phyloP scores from a whole-genome alignment of 805 yeast species.

The Blastobotrys chiropterorum region DNA sequence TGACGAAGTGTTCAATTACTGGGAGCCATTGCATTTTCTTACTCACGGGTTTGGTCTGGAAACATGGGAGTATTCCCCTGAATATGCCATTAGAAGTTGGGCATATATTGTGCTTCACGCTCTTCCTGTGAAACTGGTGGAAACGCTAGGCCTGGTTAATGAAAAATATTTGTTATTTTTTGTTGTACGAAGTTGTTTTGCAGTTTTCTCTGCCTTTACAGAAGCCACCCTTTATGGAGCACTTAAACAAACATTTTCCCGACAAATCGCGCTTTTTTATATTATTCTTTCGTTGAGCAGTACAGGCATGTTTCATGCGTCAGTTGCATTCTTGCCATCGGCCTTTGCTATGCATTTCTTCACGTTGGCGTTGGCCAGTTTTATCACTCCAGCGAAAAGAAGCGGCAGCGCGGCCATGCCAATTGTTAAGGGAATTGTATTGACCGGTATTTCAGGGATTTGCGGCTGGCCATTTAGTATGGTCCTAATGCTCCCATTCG shows the following conservation, averaged over 20 bases:
- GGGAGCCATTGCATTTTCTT: constrained; percentile 85
- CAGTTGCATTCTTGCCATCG: constrained; percentile 81
- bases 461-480: constrained; percentile 90
- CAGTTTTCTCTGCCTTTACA: constrained; percentile 36
- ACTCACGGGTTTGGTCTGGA: constrained; percentile 82
- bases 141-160: constrained; percentile 14
- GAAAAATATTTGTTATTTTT: constrained; percentile 40
- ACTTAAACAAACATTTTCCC: constrained; percentile 33
- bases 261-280: constrained; percentile 50
- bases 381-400: constrained; percentile 10
- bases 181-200: constrained; percentile 42
- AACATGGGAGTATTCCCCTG: constrained; percentile 96
- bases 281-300: constrained; percentile 53
- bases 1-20: constrained; percentile 87
- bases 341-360: constrained; percentile 56
- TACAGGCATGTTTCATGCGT: constrained; percentile 86
- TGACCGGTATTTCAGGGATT: constrained; percentile 61
- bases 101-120: constrained; percentile 54
- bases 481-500: constrained; percentile 57
- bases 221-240: constrained; percentile 50
- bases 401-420: background rate
- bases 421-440: constrained; percentile 25
- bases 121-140: constrained; percentile 17
- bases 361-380: constrained; percentile 29
- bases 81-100: constrained; percentile 82